A percentile compares a stretch with the other conserved stretches of the same genome.
Evolutionary conservation across 495 filamentous ascomycete species (phyloP).

Genomic region (Penicillium verhagenii): DNA sequence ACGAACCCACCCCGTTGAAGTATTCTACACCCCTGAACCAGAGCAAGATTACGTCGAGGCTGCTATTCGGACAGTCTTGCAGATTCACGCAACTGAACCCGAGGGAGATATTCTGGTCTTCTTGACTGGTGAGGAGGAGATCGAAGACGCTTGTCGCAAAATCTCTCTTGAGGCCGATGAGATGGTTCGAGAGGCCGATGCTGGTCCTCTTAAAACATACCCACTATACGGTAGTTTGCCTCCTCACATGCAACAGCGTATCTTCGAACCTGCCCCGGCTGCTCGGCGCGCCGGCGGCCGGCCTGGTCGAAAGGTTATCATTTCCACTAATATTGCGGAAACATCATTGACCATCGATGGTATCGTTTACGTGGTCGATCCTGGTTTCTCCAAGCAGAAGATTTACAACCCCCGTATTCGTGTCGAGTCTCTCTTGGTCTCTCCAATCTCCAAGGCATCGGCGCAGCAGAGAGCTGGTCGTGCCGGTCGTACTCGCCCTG

Average conservation of each 20-base stretch:
- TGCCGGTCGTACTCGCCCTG: conserved; percentile 95
- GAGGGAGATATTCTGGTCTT: conserved; percentile 97
- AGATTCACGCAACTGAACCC: conserved; percentile 89
- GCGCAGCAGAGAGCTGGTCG: conserved; percentile 97
- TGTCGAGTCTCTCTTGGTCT: conserved; percentile 93
- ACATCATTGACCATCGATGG: conserved; percentile 97
- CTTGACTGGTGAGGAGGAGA: conserved; percentile 97
- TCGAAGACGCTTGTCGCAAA: conserved; percentile 92
- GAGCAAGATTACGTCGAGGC: conserved; percentile 97
- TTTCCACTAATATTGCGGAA: conserved; percentile 97
- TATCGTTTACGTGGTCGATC: conserved; percentile 98
- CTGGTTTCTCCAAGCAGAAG: conserved; percentile 99
- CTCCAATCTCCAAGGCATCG: conserved; percentile 97
- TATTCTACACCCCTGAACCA: conserved; percentile 96
- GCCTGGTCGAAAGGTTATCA: conserved; percentile 91
- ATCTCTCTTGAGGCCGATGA: conserved; percentile 89
- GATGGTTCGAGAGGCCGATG: conserved; percentile 84
- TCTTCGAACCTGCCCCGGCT: conserved; percentile 86
- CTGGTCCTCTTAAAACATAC: conserved; percentile 85
- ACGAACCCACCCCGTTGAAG: conserved; percentile 93
- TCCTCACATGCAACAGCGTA: conserved; percentile 87
- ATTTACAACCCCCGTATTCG: conserved; percentile 97
- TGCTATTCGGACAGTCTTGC: conserved; percentile 87
- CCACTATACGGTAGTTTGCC: conserved; percentile 93
- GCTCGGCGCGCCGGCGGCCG: conserved; percentile 69